Evolutionary conservation across 2,329 filamentous ascomycete genomes (phyloP).

Genomic region (Emmonsiellopsis sp.): DNA sequence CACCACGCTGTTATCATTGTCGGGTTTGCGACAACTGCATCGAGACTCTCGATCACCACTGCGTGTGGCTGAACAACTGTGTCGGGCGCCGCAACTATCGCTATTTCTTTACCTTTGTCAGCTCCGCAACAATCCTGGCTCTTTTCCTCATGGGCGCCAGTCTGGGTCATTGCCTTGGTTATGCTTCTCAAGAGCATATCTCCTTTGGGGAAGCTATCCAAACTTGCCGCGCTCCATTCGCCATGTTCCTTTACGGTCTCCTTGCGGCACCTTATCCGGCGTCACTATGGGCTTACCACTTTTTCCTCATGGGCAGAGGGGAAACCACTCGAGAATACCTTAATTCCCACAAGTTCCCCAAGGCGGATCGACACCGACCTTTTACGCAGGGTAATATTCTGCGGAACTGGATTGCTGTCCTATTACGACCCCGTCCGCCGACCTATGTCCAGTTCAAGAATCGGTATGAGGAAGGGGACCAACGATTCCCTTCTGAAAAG

Average conservation of each 20-base stretch:
- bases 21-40: constrained; percentile 95
- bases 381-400: constrained; percentile 70
- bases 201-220: constrained; percentile 60
- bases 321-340: constrained; percentile 96
- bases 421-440: constrained; percentile 74
- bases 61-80: constrained; percentile 98
- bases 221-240: constrained; percentile 70
- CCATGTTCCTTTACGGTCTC: constrained; percentile 75
- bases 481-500: constrained; percentile 60
- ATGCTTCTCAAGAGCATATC: constrained; percentile 53
- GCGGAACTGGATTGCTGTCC: constrained; percentile 71
- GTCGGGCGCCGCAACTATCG: constrained; percentile 95
- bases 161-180: constrained; percentile 70
- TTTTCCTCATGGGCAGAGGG: constrained; percentile 81
- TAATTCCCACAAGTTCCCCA: constrained; percentile 89
- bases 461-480: constrained; percentile 68
- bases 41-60: constrained; percentile 96
- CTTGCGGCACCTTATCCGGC: constrained; percentile 70
- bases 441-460: constrained; percentile 84
- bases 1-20: constrained; percentile 90
- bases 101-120: constrained; percentile 91
- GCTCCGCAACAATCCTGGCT: constrained; percentile 64
- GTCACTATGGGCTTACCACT: constrained; percentile 75
- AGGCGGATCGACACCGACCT: constrained; percentile 81
- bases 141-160: constrained; percentile 68